Percentiles rank a stretch among this genome's conserved stretches.
phyloP scores from a whole-genome alignment of 2,329 filamentous ascomycete species.

The Ascomycota sp. region DNA sequence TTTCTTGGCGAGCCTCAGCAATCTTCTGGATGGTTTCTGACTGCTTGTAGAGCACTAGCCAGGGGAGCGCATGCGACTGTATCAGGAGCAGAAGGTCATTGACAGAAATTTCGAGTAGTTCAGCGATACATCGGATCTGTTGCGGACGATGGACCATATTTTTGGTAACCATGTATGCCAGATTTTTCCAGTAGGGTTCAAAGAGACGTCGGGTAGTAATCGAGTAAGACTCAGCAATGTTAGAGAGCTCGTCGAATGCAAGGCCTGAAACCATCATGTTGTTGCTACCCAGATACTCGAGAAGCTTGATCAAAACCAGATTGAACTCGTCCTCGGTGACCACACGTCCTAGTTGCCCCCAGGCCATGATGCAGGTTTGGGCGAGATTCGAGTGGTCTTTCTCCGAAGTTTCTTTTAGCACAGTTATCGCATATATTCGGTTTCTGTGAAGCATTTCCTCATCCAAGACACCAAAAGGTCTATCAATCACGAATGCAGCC shows the following conservation, averaged over 20 bases:
- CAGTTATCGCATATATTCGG: slow-evolving; percentile 46
- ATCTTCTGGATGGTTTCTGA: slow-evolving; percentile 64
- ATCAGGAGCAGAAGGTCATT: slow-evolving; percentile 54
- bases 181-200: slow-evolving; percentile 69
- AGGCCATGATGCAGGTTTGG: slow-evolving; percentile 70
- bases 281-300: slow-evolving; percentile 71
- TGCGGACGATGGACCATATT: slow-evolving; percentile 67
- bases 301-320: slow-evolving; percentile 60
- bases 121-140: slow-evolving; percentile 59
- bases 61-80: slow-evolving; percentile 67
- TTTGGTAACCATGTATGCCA: slow-evolving; percentile 67
- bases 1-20: slow-evolving; percentile 53
- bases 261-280: slow-evolving; percentile 63
- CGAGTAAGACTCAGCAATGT: slow-evolving; percentile 44
- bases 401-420: slow-evolving; percentile 52
- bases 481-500: slow-evolving; percentile 36
- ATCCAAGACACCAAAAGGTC: slow-evolving; percentile 3
- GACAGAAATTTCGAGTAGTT: slow-evolving; percentile 58
- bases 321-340: slow-evolving; percentile 70
- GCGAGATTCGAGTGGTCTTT: slow-evolving; percentile 46
- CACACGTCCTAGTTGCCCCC: slow-evolving; percentile 63
- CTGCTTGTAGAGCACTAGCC: slow-evolving; percentile 61
- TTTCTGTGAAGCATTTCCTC: slow-evolving; percentile 19
- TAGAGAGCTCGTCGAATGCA: slow-evolving; percentile 64
- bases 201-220: slow-evolving; percentile 50